phyloP scores from a whole-genome alignment of 495 filamentous ascomycete genomes.

The Aspergillus ellipticus region DNA sequence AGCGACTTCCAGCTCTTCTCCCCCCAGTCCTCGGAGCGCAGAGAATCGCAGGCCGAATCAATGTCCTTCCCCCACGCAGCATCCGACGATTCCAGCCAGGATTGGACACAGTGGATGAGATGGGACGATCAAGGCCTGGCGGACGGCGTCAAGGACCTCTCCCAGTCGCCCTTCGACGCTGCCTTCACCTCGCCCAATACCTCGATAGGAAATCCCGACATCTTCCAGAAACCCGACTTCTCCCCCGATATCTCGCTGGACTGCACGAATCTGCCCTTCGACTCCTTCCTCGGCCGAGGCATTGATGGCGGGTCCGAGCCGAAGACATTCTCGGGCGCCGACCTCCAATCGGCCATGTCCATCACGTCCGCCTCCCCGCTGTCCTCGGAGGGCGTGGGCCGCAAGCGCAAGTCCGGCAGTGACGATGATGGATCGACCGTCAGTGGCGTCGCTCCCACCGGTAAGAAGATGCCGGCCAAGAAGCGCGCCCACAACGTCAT shows the following conservation, averaged over 20 bases:
- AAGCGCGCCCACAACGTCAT: conserved; percentile 98
- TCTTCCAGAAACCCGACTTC: conserved; percentile 25
- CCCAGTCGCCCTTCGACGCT: conserved; percentile 22
- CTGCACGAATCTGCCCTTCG: conserved; percentile 30
- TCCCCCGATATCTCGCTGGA: conserved; percentile 34
- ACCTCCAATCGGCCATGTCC: conserved; percentile 20
- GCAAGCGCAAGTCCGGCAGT: conserved; percentile 42
- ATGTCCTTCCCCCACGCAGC: conserved; percentile 14
- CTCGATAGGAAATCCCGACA: conserved; percentile 22
- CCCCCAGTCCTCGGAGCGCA: conserved; percentile 23
- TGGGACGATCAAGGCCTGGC: conserved; percentile 42
- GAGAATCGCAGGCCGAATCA: conserved; percentile 19
- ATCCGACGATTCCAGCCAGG: conserved; percentile 32
- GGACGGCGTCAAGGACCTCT: conserved; percentile 23
- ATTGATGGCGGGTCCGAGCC: conserved; percentile 9
- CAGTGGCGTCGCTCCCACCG: conserved; percentile 27
- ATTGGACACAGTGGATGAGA: conserved; percentile 52
- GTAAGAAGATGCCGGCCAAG: conserved; percentile 72
- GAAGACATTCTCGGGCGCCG: neutral
- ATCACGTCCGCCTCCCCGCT: conserved; percentile 29
- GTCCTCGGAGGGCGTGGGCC: conserved; percentile 26
- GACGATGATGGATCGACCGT: conserved; percentile 40
- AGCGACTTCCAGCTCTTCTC: conserved; percentile 43
- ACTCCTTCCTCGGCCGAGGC: conserved; percentile 14
- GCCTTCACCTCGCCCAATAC: conserved; percentile 31